phyloP scores from a whole-genome alignment of 2,329 filamentous ascomycete species.

The Byssoonygena ceratinophila region DNA sequence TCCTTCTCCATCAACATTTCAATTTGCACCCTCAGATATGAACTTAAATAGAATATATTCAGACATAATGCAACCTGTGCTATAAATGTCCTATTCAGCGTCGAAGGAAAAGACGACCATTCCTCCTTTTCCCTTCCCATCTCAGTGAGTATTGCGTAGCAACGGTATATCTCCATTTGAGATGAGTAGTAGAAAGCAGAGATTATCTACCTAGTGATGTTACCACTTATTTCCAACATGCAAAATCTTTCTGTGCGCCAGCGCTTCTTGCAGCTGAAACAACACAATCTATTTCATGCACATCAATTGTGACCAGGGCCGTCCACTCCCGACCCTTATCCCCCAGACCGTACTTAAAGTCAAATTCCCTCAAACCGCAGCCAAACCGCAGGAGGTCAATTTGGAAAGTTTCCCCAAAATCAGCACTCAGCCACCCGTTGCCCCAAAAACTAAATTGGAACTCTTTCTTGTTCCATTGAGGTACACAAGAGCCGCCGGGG shows the following conservation, averaged over 20 bases:
- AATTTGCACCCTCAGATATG: no score
- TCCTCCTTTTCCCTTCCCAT: no score
- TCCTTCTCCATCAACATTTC: no score
- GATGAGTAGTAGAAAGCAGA: no score
- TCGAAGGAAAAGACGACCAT: no score
- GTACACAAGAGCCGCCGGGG: neutral
- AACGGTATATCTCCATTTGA: no score
- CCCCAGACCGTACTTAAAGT: conserved; percentile 2
- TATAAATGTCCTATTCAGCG: no score
- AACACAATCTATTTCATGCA: neutral
- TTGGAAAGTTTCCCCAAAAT: neutral
- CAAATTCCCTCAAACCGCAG: neutral
- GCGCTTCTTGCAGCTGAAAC: neutral
- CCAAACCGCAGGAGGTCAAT: neutral
- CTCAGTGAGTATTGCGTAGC: no score
- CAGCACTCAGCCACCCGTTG: neutral
- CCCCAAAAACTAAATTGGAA: conserved; percentile 4
- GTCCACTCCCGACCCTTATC: conserved; percentile 2
- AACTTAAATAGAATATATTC: no score
- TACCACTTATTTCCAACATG: neutral
- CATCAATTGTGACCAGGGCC: neutral
- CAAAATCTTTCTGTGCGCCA: neutral
- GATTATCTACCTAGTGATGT: no score
- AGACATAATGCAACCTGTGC: no score
- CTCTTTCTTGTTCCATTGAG: neutral